A percentile compares a stretch with the other conserved stretches of the same genome.
Evolutionary conservation across 495 filamentous ascomycete species (phyloP).

Genomic region (Podospora pseudoanserina): DNA sequence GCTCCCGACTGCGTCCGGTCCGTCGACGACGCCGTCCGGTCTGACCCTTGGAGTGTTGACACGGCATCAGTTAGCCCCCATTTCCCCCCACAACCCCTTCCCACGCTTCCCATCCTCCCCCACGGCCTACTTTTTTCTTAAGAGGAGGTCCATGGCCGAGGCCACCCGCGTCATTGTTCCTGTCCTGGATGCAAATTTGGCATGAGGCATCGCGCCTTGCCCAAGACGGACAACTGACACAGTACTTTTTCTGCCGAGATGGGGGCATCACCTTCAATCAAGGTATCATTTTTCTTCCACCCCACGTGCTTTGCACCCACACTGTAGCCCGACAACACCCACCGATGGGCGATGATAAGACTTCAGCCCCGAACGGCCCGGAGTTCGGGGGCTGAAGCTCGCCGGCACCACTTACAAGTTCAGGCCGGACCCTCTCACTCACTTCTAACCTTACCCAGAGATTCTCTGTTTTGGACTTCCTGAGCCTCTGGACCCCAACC

Average conservation of each 20-base stretch:
- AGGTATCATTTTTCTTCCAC: constrained; percentile 6
- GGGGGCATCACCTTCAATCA: background rate
- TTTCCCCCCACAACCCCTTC: constrained; percentile 5
- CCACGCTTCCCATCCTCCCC: background rate
- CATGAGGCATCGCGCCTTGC: constrained; percentile 12
- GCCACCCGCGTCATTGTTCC: constrained; percentile 4
- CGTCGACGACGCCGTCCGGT: background rate
- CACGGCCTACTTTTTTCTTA: constrained; percentile 12
- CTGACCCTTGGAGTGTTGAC: constrained; percentile 13
- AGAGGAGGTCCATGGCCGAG: constrained; percentile 7
- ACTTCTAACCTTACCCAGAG: background rate
- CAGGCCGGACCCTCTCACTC: background rate
- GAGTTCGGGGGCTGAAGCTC: background rate
- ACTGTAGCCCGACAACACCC: background rate
- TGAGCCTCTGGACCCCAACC: background rate
- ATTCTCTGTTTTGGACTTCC: background rate
- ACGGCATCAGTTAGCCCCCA: constrained; percentile 10
- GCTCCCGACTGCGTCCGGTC: constrained; percentile 1
- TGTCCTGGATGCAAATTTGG: constrained; percentile 14
- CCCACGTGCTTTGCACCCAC: constrained; percentile 13
- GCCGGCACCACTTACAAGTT: background rate
- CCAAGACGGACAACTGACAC: constrained; percentile 5
- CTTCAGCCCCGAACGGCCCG: constrained; percentile 2
- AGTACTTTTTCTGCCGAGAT: constrained; percentile 11
- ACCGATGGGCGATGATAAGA: background rate